Base-by-base conservation (phyloP, 371 early-diverging fungal genomes). In the Mucor plumbeus region DNA sequence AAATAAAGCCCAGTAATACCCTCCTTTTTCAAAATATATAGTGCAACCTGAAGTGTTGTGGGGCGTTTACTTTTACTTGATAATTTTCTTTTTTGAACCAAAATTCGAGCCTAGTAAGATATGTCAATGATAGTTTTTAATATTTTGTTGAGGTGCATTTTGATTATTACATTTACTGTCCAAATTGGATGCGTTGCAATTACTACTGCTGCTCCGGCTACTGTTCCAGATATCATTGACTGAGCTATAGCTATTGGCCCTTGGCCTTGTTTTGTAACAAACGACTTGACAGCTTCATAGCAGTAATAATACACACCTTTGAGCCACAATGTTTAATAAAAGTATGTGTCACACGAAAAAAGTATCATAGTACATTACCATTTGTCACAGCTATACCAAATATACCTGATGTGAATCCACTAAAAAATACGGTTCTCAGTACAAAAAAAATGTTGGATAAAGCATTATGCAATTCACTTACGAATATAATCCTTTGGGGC, bases 301-400 rank as follows among this genome's bases (percentile, higher is more conserved):
- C 92, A 95, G 82, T 94, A 95, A 82, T 95, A 95, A 84, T 95
- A 95, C 35, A 95, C 87, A 64, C 82, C 84, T 84, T 31, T n/a
- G 26, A 47, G 19, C 17, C 21, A 19, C 21, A 17, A 1, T 47
- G 47, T 19, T 47, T 47, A 47, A 47, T 47, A 47, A 59, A 59
- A 57, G 17, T 57, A 56, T 56, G 57, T 57, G 57, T 35, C 10
- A 57, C 57, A 19, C 36, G 57, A 57, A 57, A 33, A 33, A n/a
- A 36, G 1, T 43, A 67, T 35, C 26, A 54, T 33, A 54, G 7
- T n/a, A 15, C 35, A 36, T 53, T 78, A 74, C 94, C 95, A 76
- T 97, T 96, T 62, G 97, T 97, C 47, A 97, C 76, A 17, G 96
- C 94, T 69, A 96, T 94, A n/a, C 97, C 98, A 72, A 97, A 93